phyloP scores from a whole-genome alignment of 768 basidiomycete genomes.

The Phylloporus sp. region DNA sequence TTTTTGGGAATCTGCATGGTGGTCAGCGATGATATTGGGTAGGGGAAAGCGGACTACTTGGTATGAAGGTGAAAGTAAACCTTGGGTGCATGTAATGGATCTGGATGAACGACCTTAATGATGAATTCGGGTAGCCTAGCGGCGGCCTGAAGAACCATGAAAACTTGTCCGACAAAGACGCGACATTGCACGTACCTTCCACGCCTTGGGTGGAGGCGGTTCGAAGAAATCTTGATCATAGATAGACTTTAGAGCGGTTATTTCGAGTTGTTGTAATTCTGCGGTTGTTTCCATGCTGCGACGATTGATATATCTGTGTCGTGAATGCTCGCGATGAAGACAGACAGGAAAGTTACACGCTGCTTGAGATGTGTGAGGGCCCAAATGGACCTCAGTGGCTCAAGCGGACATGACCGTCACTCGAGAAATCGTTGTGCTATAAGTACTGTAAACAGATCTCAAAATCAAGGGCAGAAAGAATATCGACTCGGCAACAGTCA shows the following conservation, averaged over 20 bases:
- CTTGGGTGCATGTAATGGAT: slow-evolving; percentile 48
- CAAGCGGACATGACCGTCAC: slow-evolving; percentile 58
- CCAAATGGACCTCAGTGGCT: slow-evolving; percentile 65
- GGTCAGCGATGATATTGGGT: neutral
- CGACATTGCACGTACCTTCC: slow-evolving; percentile 56
- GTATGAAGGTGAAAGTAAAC: slow-evolving; percentile 64
- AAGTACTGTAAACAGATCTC: slow-evolving; percentile 12
- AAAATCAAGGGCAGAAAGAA: neutral
- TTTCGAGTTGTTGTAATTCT: slow-evolving; percentile 65
- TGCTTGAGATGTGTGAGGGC: slow-evolving; percentile 59
- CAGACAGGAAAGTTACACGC: slow-evolving; percentile 29
- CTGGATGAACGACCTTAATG: slow-evolving; percentile 65
- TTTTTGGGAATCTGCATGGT: slow-evolving; percentile 63
- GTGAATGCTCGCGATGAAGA: slow-evolving; percentile 9
- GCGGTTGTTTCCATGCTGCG: slow-evolving; percentile 63
- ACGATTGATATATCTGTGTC: slow-evolving; percentile 10
- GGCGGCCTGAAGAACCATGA: slow-evolving; percentile 47
- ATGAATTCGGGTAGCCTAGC: slow-evolving; percentile 69
- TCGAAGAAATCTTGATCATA: slow-evolving; percentile 75
- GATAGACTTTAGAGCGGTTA: slow-evolving; percentile 74
- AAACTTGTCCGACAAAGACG: slow-evolving; percentile 3
- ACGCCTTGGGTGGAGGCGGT: slow-evolving; percentile 69
- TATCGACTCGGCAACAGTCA: slow-evolving; percentile 14
- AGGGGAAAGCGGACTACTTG: slow-evolving; percentile 46
- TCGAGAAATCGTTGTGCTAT: slow-evolving; percentile 8